These are phyloP conservation scores for Sphaerobolus stellatus DNA, from an alignment of 1,284 basidiomycete species.

Conservation along the genomic window DNA sequence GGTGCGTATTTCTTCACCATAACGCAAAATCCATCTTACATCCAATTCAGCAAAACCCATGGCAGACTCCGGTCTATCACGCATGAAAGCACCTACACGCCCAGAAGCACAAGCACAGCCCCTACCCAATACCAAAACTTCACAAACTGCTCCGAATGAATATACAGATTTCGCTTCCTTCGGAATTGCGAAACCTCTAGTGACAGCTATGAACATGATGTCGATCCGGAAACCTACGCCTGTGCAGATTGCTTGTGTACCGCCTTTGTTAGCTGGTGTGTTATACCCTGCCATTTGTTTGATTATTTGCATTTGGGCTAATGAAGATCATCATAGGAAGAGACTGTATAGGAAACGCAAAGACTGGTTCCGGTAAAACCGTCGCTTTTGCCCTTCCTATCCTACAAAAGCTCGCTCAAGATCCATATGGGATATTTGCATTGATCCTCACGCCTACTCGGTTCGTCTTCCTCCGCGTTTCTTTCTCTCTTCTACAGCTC, in stretches of 20 bases:
- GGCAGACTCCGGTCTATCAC: constrained; percentile 18
- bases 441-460: constrained; percentile 92
- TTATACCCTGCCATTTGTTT: too few relatives aligned
- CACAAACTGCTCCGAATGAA: neutral
- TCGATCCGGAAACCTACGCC: constrained; percentile 86
- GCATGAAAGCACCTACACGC: constrained; percentile 18
- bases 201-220: constrained; percentile 74
- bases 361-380: constrained; percentile 98
- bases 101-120: constrained; percentile 17
- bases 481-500: constrained; percentile 1
- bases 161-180: constrained; percentile 56
- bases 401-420: constrained; percentile 81
- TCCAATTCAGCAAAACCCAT: constrained; percentile 10
- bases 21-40: constrained; percentile 14
- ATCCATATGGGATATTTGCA: constrained; percentile 94
- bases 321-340: constrained; percentile 50
- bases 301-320: neutral
- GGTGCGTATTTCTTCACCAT: constrained; percentile 7
- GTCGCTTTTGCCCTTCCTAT: constrained; percentile 97
- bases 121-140: constrained; percentile 14
- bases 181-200: constrained; percentile 72
- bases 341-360: constrained; percentile 96
- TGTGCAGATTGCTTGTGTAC: constrained; percentile 90
- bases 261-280: constrained; percentile 82
- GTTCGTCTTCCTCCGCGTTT: constrained; percentile 40